Percentiles rank a stretch among this genome's conserved stretches.
phyloP scores from a whole-genome alignment of 176 grass and related monocot species.

The Rhipidocladum racemiflorum region DNA sequence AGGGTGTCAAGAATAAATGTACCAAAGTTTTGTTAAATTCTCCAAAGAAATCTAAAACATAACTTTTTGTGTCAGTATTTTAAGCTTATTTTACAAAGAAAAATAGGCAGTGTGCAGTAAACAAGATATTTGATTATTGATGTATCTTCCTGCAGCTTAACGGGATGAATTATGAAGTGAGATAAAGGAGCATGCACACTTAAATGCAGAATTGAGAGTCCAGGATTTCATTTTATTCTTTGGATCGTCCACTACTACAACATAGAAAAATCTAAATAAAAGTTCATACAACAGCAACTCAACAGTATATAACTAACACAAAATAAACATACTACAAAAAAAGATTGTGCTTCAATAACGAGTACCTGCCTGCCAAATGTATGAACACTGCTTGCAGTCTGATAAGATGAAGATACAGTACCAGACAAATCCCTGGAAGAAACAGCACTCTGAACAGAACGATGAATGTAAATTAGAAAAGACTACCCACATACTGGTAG shows the following conservation, averaged over 20 bases:
- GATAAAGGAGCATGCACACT: not conserved
- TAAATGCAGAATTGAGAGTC: not conserved
- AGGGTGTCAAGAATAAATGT: not conserved
- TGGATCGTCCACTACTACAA: not conserved
- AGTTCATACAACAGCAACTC: not conserved
- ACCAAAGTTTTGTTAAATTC: not conserved
- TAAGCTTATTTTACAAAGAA: not conserved
- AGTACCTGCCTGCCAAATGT: slow-evolving; percentile 55
- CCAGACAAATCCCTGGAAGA: slow-evolving; percentile 27
- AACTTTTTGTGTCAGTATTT: not conserved
- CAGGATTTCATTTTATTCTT: not conserved
- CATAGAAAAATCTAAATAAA: slow-evolving; percentile 6
- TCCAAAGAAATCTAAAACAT: not conserved
- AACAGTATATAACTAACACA: not conserved
- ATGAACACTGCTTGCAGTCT: slow-evolving; percentile 25
- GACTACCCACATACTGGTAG: not conserved
- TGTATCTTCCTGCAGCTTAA: not conserved
- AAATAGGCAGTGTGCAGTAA: not conserved
- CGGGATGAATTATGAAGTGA: not conserved
- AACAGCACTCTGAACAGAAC: slow-evolving; percentile 35
- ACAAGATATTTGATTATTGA: not conserved
- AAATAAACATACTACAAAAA: slow-evolving; percentile 15
- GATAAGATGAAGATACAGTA: slow-evolving; percentile 33
- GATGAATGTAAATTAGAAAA: slow-evolving; percentile 21
- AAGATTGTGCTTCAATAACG: slow-evolving; percentile 15